These are phyloP conservation scores for Globisporangium polare DNA, from an alignment of 352 stramenopile genomes.

Conservation along the genomic window DNA sequence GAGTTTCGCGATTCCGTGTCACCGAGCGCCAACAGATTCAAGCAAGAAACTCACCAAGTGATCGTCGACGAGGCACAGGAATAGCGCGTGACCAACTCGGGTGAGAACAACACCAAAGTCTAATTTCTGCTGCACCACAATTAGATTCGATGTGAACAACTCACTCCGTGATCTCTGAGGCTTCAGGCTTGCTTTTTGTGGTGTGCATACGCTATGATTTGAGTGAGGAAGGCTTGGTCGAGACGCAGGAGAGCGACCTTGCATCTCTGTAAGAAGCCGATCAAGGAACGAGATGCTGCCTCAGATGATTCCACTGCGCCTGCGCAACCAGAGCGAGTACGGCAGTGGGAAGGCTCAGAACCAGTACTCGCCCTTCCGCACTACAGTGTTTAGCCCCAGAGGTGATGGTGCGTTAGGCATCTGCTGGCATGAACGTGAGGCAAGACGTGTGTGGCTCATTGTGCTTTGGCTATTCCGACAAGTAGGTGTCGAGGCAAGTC, in stretches of 20 bases:
- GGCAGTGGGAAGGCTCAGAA: constrained; percentile 26
- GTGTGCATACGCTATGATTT: no score
- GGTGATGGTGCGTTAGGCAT: constrained; percentile 15
- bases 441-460: no score
- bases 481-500: constrained; percentile 15
- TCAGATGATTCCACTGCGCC: constrained; percentile 47
- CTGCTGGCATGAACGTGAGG: not conserved
- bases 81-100: not conserved
- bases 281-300: constrained; percentile 5
- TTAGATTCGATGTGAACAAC: not conserved
- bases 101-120: not conserved
- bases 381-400: constrained; percentile 34
- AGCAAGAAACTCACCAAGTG: not conserved
- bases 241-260: not conserved
- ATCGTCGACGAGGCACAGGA: not conserved
- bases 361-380: constrained; percentile 47
- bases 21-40: not conserved
- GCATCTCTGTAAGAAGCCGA: not conserved
- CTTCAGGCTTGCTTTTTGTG: no score
- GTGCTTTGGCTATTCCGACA: not conserved
- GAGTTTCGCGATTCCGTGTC: constrained; percentile 64
- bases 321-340: constrained; percentile 32
- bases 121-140: not conserved
- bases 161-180: not conserved
- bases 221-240: no score